Evolutionary conservation across 768 basidiomycete genomes (phyloP).

Genomic region (Symmetrospora coprosmae): DNA sequence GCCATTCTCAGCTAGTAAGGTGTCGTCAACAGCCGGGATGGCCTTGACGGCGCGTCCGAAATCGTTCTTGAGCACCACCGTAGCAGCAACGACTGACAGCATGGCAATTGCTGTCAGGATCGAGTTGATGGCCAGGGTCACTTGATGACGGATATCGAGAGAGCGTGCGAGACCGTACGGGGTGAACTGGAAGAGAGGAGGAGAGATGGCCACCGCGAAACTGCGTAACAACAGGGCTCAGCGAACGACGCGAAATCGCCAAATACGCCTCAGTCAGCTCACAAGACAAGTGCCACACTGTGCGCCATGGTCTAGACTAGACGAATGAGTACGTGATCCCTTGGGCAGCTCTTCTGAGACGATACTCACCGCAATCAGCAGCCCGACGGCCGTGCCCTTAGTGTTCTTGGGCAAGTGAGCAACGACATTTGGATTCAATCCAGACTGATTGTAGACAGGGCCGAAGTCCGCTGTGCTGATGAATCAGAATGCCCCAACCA

Average conservation of each 20-base stretch:
- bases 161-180: background rate
- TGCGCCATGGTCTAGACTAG: background rate
- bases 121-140: background rate
- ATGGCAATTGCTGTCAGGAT: background rate
- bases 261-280: background rate
- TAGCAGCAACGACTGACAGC: background rate
- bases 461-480: background rate
- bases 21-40: slow-evolving; percentile 3
- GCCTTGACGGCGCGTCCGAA: background rate
- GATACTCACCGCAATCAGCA: background rate
- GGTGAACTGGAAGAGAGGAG: background rate
- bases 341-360: background rate
- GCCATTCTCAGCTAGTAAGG: background rate
- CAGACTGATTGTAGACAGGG: background rate
- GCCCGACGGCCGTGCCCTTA: too few relatives aligned
- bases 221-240: background rate
- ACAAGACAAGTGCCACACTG: background rate
- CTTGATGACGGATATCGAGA: background rate
- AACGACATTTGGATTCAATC: background rate
- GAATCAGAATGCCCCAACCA: background rate
- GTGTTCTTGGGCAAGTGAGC: background rate
- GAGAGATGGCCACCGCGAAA: background rate
- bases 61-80: background rate
- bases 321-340: background rate
- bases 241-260: background rate